A percentile compares a stretch with the other conserved stretches of the same genome.
These are phyloP conservation scores for Thelonectria blattea DNA, from an alignment of 2,329 filamentous ascomycete species.

Conservation along the genomic window DNA sequence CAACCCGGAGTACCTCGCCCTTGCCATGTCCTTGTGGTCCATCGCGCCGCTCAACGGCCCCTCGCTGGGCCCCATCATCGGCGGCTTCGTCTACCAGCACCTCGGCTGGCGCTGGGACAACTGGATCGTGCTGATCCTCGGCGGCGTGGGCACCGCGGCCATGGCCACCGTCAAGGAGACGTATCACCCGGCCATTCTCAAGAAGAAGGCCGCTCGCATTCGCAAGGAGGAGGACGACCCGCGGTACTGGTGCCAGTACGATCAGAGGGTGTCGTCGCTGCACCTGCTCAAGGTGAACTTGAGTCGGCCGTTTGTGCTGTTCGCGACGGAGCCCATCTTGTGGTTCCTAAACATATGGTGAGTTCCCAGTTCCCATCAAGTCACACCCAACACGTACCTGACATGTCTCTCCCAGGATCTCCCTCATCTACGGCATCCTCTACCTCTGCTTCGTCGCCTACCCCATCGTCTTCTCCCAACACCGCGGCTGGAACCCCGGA, in stretches of 20 bases:
- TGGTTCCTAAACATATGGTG: slow-evolving; percentile 73
- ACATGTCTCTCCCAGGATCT: slow-evolving; percentile 60
- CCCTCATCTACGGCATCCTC: slow-evolving; percentile 83
- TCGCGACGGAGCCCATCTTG: slow-evolving; percentile 80
- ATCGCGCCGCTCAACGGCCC: slow-evolving; percentile 86
- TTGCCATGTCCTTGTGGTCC: slow-evolving; percentile 84
- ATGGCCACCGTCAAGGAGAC: slow-evolving; percentile 73
- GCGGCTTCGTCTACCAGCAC: slow-evolving; percentile 74
- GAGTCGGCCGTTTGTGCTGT: slow-evolving; percentile 77
- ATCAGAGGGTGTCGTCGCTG: slow-evolving; percentile 69
- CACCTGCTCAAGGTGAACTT: slow-evolving; percentile 77
- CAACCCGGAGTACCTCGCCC: slow-evolving; percentile 77
- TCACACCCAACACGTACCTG: not conserved
- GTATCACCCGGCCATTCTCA: slow-evolving; percentile 74
- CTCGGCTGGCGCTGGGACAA: slow-evolving; percentile 89
- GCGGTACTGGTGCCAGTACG: slow-evolving; percentile 81
- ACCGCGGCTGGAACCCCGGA: slow-evolving; percentile 78
- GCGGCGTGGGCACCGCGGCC: slow-evolving; percentile 64
- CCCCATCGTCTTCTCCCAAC: slow-evolving; percentile 78
- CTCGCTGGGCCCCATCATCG: slow-evolving; percentile 57
- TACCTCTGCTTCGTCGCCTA: slow-evolving; percentile 93
- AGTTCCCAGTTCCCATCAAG: slow-evolving; percentile 29
- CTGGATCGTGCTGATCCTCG: slow-evolving; percentile 79
- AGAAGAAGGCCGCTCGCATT: slow-evolving; percentile 66
- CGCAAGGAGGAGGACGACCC: slow-evolving; percentile 74